phyloP scores from a whole-genome alignment of 805 yeast species.

The Pichia sporocuriosa region DNA sequence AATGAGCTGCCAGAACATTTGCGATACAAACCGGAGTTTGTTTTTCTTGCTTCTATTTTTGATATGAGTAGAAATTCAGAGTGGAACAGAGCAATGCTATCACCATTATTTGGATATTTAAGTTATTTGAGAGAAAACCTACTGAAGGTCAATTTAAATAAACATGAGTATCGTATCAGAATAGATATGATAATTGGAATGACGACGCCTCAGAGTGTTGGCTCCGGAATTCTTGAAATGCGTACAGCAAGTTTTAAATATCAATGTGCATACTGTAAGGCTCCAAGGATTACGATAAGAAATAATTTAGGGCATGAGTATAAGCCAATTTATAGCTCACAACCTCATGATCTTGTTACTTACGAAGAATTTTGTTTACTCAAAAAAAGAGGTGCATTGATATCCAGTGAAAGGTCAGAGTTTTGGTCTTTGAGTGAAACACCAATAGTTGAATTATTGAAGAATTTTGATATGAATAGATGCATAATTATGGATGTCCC shows the following conservation, averaged over 20 bases:
- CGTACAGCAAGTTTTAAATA: neutral
- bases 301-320: slow-evolving; percentile 1
- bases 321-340: neutral
- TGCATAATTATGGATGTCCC: slow-evolving; percentile 1
- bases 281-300: neutral
- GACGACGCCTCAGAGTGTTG: neutral
- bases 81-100: neutral
- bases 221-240: neutral
- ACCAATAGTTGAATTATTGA: neutral
- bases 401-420: too few relatives aligned
- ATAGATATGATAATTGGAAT: neutral
- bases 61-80: neutral
- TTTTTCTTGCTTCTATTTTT: slow-evolving; percentile 3
- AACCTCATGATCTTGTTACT: too few relatives aligned
- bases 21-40: slow-evolving; percentile 7
- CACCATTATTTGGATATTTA: slow-evolving; percentile 3
- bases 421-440: too few relatives aligned
- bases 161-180: slow-evolving; percentile 8
- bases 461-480: neutral
- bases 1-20: slow-evolving; percentile 7
- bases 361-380: too few relatives aligned
- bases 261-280: slow-evolving; percentile 6
- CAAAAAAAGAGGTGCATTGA: too few relatives aligned
- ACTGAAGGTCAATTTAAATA: slow-evolving; percentile 5
- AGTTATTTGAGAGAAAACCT: slow-evolving; percentile 1